A percentile compares a stretch with the other conserved stretches of the same genome.
Evolutionary conservation across 345 rosid species (phyloP).

Genomic region (Gossypioides kirkii): DNA sequence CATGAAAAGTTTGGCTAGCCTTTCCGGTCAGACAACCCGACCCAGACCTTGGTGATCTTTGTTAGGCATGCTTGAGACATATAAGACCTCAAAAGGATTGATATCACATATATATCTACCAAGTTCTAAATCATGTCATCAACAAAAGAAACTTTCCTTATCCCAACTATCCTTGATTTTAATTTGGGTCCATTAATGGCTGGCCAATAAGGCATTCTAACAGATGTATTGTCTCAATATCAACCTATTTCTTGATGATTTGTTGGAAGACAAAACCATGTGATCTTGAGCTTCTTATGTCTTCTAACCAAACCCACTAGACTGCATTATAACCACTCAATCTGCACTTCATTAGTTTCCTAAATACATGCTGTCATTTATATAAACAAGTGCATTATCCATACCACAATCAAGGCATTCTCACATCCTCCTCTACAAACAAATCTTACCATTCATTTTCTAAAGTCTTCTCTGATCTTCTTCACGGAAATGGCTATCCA

Average conservation of each 20-base stretch:
- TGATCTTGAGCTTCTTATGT: constrained; percentile 19
- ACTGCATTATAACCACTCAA: background rate
- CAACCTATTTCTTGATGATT: constrained; percentile 2
- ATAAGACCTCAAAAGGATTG: background rate
- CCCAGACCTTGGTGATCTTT: background rate
- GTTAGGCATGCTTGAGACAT: too few species aligned
- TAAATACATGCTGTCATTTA: too few species aligned
- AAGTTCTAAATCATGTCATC: background rate
- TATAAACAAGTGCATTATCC: too few species aligned
- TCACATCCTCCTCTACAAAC: too few species aligned
- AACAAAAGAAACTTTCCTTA: background rate
- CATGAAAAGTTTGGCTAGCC: background rate
- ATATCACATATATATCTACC: background rate
- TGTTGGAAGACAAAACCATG: constrained; percentile 29
- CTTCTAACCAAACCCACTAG: background rate
- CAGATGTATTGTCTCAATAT: background rate
- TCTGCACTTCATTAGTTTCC: too few species aligned
- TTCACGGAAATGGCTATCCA: too few species aligned
- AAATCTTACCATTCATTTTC: too few species aligned
- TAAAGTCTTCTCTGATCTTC: too few species aligned
- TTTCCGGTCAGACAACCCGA: background rate
- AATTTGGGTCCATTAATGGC: background rate
- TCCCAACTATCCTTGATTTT: too few species aligned
- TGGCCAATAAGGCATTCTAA: background rate
- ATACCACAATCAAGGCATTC: too few species aligned